Percentiles rank a stretch among this genome's conserved stretches.
Conservation (phyloP, 352 stramenopile genomes). For the Phytophthora pini region DNA sequence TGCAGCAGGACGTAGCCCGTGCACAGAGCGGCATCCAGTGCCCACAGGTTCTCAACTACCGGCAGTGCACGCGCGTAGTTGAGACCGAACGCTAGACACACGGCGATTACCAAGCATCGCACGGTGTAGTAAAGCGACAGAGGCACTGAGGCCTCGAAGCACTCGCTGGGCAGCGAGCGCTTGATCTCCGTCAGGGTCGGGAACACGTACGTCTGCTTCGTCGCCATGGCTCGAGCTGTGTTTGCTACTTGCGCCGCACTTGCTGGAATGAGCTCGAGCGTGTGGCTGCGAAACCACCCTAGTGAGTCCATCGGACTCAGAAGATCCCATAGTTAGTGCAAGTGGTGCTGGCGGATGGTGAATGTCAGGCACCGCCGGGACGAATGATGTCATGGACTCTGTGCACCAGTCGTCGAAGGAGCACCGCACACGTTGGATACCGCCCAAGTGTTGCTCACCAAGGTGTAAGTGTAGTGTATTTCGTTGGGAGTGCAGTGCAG, state of each 20-base stretch:
- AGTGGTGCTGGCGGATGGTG: constrained; percentile 22
- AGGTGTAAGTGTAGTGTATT: constrained; percentile 23
- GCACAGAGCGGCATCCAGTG: constrained; percentile 58
- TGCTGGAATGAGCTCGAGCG: constrained; percentile 30
- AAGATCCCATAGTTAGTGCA: constrained; percentile 26
- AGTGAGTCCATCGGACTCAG: constrained; percentile 13
- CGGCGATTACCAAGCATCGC: constrained; percentile 59
- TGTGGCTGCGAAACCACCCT: constrained; percentile 22
- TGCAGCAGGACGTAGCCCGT: constrained; percentile 71
- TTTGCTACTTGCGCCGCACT: constrained; percentile 13
- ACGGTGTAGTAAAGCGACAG: constrained; percentile 80
- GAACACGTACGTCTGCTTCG: constrained; percentile 59
- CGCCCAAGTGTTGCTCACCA: not conserved
- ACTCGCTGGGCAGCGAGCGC: constrained; percentile 69
- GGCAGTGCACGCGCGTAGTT: constrained; percentile 47
- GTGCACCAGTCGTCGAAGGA: constrained; percentile 15
- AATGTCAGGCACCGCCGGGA: constrained; percentile 21
- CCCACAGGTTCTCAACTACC: constrained; percentile 41
- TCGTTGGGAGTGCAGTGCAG: constrained; percentile 6
- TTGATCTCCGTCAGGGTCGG: constrained; percentile 85
- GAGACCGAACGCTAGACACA: constrained; percentile 50
- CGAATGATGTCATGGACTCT: constrained; percentile 20
- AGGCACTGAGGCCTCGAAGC: constrained; percentile 75
- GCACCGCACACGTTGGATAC: constrained; percentile 11
- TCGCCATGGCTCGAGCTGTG: constrained; percentile 24